phyloP scores from a whole-genome alignment of 2,329 filamentous ascomycete species.

The Neofusicoccum kwambonambiense region DNA sequence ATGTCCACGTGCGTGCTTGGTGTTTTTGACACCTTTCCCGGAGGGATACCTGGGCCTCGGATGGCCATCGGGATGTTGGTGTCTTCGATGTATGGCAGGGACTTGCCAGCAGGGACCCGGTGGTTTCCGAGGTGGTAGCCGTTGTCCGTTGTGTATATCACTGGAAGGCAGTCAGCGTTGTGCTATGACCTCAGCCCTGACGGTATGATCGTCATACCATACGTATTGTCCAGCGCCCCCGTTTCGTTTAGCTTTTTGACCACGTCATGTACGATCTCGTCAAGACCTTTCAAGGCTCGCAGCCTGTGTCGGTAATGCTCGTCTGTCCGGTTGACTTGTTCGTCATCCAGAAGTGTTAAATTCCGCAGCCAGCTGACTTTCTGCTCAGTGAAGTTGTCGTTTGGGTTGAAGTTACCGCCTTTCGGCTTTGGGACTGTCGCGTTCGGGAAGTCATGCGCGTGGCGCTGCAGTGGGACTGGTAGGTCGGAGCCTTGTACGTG shows the following conservation, averaged over 20 bases:
- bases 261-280: conserved; percentile 36
- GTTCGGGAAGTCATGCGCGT: too few species aligned
- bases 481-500: too few species aligned
- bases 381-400: too few species aligned
- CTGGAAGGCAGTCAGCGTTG: too few species aligned
- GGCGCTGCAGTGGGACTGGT: too few species aligned
- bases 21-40: conserved; percentile 22
- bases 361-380: too few species aligned
- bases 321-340: conserved; percentile 15
- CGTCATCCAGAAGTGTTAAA: too few species aligned
- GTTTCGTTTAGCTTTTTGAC: conserved; percentile 28
- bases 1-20: conserved; percentile 30
- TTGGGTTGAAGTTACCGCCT: too few species aligned
- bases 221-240: conserved; percentile 28
- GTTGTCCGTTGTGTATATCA: conserved; percentile 30
- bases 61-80: conserved; percentile 33
- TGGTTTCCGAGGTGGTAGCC: conserved; percentile 30
- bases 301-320: conserved; percentile 24
- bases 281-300: conserved; percentile 30
- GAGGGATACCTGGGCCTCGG: conserved; percentile 28
- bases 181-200: too few species aligned
- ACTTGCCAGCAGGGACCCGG: conserved; percentile 29
- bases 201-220: neutral
- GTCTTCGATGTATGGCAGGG: conserved; percentile 30
- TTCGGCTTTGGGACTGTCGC: too few species aligned